Evolutionary conservation across 148 eudicot species (phyloP).

Genomic region (Mesembryanthemum crystallinum): DNA sequence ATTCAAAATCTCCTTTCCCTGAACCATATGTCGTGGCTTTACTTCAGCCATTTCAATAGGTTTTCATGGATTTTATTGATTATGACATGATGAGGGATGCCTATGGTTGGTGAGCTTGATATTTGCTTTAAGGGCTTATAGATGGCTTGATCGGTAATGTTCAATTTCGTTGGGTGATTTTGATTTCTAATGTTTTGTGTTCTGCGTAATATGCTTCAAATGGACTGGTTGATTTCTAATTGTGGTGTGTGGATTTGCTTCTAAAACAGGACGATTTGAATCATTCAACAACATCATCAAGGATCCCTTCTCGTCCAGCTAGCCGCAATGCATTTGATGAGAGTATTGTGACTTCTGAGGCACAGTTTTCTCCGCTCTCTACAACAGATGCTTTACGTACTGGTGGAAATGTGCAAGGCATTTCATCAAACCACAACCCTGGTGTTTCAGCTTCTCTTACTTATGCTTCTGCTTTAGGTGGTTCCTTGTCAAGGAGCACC

Average conservation of each 20-base stretch:
- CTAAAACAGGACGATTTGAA: slow-evolving; percentile 56
- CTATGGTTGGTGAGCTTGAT: not conserved
- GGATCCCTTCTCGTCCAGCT: slow-evolving; percentile 57
- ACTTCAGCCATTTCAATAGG: not conserved
- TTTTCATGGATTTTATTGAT: not conserved
- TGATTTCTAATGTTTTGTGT: not conserved
- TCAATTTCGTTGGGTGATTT: not conserved
- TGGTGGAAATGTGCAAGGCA: slow-evolving; percentile 34
- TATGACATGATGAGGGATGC: not conserved
- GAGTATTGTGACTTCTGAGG: slow-evolving; percentile 39
- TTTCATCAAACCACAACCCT: slow-evolving; percentile 32
- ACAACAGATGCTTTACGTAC: slow-evolving; percentile 42
- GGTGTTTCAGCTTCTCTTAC: slow-evolving; percentile 48
- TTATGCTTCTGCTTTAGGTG: slow-evolving; percentile 77
- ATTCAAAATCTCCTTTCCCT: not conserved
- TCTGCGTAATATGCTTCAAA: not conserved
- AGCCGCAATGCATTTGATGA: slow-evolving; percentile 62
- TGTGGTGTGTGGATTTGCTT: slow-evolving; percentile 14
- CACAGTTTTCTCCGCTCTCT: slow-evolving; percentile 48
- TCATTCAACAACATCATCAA: slow-evolving; percentile 37
- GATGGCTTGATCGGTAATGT: not conserved
- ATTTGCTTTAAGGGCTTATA: not conserved
- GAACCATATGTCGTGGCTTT: not conserved
- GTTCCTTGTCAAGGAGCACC: slow-evolving; percentile 68
- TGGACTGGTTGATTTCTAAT: not conserved